Evolutionary conservation across 2,329 filamentous ascomycete genomes (phyloP).

Genomic region (Neopestalotiopsis sp.): DNA sequence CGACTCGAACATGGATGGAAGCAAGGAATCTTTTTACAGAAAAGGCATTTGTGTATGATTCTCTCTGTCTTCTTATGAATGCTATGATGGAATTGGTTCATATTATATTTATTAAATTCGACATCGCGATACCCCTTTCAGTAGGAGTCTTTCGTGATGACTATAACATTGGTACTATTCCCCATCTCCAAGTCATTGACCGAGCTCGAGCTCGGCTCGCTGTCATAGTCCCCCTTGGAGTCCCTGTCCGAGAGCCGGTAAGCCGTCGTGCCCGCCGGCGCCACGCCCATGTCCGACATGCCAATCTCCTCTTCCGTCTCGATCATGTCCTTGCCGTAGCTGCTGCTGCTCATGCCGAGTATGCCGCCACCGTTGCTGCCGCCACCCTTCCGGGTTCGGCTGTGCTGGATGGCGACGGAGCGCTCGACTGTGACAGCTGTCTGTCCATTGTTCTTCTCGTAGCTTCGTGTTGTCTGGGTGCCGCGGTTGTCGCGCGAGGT

Average conservation of each 20-base stretch:
- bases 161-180: neutral
- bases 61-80: too few relatives aligned
- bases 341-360: neutral
- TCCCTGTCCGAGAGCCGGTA: neutral
- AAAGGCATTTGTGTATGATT: too few relatives aligned
- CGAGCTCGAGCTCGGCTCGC: neutral
- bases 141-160: neutral
- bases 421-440: neutral
- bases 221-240: neutral
- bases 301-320: conserved; percentile 9
- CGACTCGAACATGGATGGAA: too few relatives aligned
- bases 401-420: neutral
- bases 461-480: conserved; percentile 17
- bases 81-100: too few relatives aligned
- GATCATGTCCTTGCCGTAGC: neutral
- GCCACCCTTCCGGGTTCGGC: neutral
- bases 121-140: neutral
- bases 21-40: too few relatives aligned
- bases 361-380: neutral
- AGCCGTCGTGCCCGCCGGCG: neutral
- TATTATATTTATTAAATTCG: too few relatives aligned
- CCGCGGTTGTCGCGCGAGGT: conserved; percentile 50
- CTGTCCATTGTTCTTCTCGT: neutral
- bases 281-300: neutral
- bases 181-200: conserved; percentile 1